Evolutionary conservation across 257 asterid species (phyloP).

Genomic region (Solanum pennellii): DNA sequence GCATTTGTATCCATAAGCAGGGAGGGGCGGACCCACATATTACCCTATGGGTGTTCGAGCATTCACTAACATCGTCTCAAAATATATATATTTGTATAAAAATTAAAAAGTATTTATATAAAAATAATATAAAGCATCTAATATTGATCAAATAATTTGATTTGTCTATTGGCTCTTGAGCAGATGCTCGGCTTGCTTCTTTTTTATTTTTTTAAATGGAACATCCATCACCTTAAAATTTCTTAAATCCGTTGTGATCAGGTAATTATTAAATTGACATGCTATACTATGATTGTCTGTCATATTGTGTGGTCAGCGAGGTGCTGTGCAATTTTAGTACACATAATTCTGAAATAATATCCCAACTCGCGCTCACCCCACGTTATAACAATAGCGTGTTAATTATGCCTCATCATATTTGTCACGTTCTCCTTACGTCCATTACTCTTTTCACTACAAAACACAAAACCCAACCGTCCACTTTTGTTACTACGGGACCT

Average conservation of each 20-base stretch:
- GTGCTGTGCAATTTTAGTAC: background rate
- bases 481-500: background rate
- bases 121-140: too few relatives aligned
- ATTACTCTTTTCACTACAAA: background rate
- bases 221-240: accelerated
- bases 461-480: background rate
- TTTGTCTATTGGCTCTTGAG: accelerated
- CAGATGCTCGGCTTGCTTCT: too few relatives aligned
- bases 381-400: background rate
- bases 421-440: background rate
- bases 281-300: background rate
- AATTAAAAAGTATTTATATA: too few relatives aligned
- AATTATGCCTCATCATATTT: background rate
- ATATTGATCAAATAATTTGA: too few relatives aligned
- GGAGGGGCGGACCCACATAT: too few relatives aligned
- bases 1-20: background rate
- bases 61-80: accelerated
- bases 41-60: accelerated
- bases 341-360: background rate
- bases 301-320: background rate
- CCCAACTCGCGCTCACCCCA: background rate
- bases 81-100: too few relatives aligned
- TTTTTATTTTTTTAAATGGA: too few relatives aligned
- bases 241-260: background rate
- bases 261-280: background rate